These are phyloP conservation scores for Acacia melanoxylon DNA, from an alignment of 306 rosid species.

Conservation along the genomic window DNA sequence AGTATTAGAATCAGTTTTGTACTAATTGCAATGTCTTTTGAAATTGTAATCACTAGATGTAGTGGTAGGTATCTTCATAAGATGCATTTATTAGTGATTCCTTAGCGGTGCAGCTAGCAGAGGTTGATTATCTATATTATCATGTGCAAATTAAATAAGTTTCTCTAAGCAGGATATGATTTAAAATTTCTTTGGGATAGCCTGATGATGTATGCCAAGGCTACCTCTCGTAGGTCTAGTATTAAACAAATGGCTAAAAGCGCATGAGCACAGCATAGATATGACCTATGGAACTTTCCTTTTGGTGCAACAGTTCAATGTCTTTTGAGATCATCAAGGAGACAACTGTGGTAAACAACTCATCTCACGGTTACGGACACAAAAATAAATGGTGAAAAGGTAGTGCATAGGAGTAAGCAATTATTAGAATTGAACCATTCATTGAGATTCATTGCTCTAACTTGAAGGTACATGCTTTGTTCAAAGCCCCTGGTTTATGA, in stretches of 20 bases:
- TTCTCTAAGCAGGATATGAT: constrained; percentile 35
- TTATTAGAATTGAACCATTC: constrained; percentile 25
- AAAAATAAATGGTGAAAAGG: constrained; percentile 10
- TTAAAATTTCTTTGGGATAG: constrained; percentile 30
- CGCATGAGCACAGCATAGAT: constrained; percentile 34
- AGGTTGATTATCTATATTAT: constrained; percentile 50
- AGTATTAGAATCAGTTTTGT: constrained; percentile 6
- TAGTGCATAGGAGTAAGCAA: constrained; percentile 22
- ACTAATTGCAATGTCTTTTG: neutral
- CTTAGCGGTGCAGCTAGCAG: constrained; percentile 33
- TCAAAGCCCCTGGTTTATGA: constrained; percentile 32
- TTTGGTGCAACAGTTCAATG: constrained; percentile 38
- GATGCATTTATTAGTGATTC: constrained; percentile 25
- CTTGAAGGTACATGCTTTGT: constrained; percentile 38
- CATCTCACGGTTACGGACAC: constrained; percentile 26
- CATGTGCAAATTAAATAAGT: constrained; percentile 40
- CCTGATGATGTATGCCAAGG: constrained; percentile 61
- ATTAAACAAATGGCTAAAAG: constrained; percentile 47
- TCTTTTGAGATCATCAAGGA: constrained; percentile 58
- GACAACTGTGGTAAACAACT: constrained; percentile 39
- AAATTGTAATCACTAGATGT: constrained; percentile 16
- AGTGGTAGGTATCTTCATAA: constrained; percentile 34
- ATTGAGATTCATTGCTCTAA: constrained; percentile 44
- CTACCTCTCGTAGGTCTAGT: constrained; percentile 42
- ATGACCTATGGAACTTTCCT: constrained; percentile 46